Evolutionary conservation across 2,329 filamentous ascomycete genomes (phyloP).

Genomic region (Lithohypha guttulata): DNA sequence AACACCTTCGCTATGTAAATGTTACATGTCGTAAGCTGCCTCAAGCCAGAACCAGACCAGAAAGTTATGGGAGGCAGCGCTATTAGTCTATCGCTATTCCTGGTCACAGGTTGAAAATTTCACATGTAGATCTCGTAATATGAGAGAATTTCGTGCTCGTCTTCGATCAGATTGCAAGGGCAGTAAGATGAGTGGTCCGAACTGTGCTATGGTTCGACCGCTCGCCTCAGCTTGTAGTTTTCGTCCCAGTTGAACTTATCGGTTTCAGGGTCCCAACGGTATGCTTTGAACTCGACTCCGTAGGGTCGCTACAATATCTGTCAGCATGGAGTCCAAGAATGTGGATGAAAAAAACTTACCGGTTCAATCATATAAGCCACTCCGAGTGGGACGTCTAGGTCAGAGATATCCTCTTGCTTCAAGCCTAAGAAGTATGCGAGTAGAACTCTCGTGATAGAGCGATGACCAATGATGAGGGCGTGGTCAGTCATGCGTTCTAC

Average conservation of each 20-base stretch:
- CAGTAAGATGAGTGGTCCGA: background rate
- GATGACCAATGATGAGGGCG: conserved; percentile 81
- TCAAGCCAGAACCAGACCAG: too few species aligned
- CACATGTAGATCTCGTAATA: background rate
- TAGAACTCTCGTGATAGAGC: conserved; percentile 81
- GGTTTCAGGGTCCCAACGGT: conserved; percentile 68
- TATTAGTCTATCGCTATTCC: too few species aligned
- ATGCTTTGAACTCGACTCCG: conserved; percentile 92
- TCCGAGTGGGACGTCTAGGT: conserved; percentile 85
- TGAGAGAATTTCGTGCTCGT: background rate
- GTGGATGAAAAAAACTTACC: conserved; percentile 24
- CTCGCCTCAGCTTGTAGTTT: conserved; percentile 61
- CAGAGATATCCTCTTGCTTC: conserved; percentile 80
- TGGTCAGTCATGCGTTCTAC: conserved; percentile 96
- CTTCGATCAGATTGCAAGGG: background rate
- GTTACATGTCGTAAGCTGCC: too few species aligned
- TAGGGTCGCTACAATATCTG: conserved; percentile 60
- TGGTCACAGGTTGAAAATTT: too few species aligned
- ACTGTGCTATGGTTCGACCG: conserved; percentile 22
- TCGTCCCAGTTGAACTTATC: conserved; percentile 78
- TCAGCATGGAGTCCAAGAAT: conserved; percentile 2
- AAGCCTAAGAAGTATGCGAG: conserved; percentile 95
- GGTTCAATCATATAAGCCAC: conserved; percentile 93
- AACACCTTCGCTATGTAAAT: too few species aligned
- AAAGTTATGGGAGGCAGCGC: too few species aligned